These are phyloP conservation scores for Neophaeococcomyces aloes DNA, from an alignment of 2,329 filamentous ascomycete species.

Conservation along the genomic window DNA sequence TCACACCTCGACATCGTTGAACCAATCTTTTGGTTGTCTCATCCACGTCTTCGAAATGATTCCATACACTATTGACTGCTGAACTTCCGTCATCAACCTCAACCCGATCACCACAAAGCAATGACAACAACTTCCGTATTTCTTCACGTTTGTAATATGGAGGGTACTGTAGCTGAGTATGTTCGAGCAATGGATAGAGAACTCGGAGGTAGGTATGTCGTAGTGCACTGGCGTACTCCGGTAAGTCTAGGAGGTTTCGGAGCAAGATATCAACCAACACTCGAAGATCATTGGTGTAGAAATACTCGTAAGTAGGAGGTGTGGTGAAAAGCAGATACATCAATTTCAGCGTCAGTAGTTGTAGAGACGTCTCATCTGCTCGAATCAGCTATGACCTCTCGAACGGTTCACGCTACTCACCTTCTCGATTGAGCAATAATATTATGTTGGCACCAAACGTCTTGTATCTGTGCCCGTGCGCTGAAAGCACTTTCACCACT, in stretches of 20 bases:
- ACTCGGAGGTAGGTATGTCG: slow-evolving; percentile 93
- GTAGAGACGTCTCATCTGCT: slow-evolving; percentile 71
- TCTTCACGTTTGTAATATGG: slow-evolving; percentile 89
- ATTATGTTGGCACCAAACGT: slow-evolving; percentile 98
- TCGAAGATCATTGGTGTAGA: slow-evolving; percentile 93
- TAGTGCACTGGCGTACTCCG: slow-evolving; percentile 61
- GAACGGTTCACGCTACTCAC: slow-evolving; percentile 23
- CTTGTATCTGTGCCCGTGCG: slow-evolving; percentile 69
- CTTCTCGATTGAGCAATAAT: slow-evolving; percentile 84
- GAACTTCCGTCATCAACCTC: slow-evolving; percentile 33
- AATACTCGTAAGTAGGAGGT: slow-evolving; percentile 85
- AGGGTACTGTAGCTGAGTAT: slow-evolving; percentile 78
- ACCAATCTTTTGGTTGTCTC: slow-evolving; percentile 41
- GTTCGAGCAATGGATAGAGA: slow-evolving; percentile 75
- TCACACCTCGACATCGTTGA: slow-evolving; percentile 35
- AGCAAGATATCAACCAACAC: slow-evolving; percentile 94
- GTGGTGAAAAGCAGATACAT: slow-evolving; percentile 94
- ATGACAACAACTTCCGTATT: slow-evolving; percentile 61
- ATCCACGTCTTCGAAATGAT: slow-evolving; percentile 41
- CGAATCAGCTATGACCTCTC: slow-evolving; percentile 2
- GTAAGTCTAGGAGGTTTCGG: slow-evolving; percentile 89
- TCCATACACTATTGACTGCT: slow-evolving; percentile 22
- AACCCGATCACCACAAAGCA: slow-evolving; percentile 64
- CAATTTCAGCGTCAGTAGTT: slow-evolving; percentile 91
- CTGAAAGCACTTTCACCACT: slow-evolving; percentile 80